Conservation (phyloP, 331 rosid species). For the Spiraea crenata region DNA sequence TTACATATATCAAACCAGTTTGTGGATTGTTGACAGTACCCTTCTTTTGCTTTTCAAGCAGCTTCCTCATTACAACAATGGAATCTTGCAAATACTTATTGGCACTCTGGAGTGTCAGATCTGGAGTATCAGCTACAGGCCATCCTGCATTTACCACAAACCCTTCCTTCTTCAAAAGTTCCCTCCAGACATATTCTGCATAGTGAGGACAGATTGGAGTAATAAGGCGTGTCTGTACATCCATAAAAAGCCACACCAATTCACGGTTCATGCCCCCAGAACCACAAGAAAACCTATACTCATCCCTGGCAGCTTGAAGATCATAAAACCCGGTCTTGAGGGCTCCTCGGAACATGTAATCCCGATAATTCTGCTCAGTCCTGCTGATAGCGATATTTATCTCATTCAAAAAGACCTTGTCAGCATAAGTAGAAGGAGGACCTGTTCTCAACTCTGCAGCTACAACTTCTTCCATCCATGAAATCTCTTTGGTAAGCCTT, state of each 20-base stretch:
- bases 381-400: slow-evolving; percentile 70
- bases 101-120: slow-evolving; percentile 66
- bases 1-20: slow-evolving; percentile 65
- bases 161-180: slow-evolving; percentile 75
- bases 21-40: slow-evolving; percentile 46
- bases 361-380: slow-evolving; percentile 71
- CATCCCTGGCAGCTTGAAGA: slow-evolving; percentile 90
- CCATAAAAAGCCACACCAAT: slow-evolving; percentile 76
- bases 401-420: slow-evolving; percentile 84
- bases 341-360: slow-evolving; percentile 83
- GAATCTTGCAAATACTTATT: slow-evolving; percentile 85
- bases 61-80: slow-evolving; percentile 73
- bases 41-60: slow-evolving; percentile 80
- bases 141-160: slow-evolving; percentile 82
- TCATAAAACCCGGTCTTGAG: slow-evolving; percentile 88
- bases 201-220: slow-evolving; percentile 95
- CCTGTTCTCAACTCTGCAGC: slow-evolving; percentile 79
- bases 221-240: slow-evolving; percentile 85
- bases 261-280: slow-evolving; percentile 71
- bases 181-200: slow-evolving; percentile 87
- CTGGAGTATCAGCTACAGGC: slow-evolving; percentile 72
- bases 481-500: slow-evolving; percentile 75
- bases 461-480: slow-evolving; percentile 81
- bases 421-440: slow-evolving; percentile 84
- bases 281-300: slow-evolving; percentile 83